These are phyloP conservation scores for Entoloma clypeatum DNA, from an alignment of 1,284 basidiomycete genomes.

Conservation along the genomic window DNA sequence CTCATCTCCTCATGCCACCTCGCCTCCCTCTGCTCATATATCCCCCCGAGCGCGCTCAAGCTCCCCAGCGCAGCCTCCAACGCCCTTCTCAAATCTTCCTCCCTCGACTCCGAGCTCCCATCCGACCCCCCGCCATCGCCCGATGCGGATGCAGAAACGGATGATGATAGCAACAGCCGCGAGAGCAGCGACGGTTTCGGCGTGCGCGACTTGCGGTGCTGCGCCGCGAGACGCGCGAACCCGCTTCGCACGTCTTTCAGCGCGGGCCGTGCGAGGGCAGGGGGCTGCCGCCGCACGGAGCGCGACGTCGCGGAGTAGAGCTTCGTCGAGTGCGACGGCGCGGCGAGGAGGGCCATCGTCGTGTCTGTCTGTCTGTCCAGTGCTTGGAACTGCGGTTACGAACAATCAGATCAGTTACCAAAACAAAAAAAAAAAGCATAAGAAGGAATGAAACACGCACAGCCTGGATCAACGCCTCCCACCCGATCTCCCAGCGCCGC, in stretches of 20 bases:
- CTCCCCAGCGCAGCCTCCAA: constrained; percentile 63
- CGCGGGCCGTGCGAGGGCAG: constrained; percentile 42
- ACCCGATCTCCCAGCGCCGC: constrained; percentile 66
- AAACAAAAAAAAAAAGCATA: not conserved
- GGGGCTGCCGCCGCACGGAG: constrained; percentile 54
- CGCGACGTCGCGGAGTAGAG: constrained; percentile 62
- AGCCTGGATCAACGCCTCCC: constrained; percentile 68
- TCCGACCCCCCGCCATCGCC: constrained; percentile 54
- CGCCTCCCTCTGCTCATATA: constrained; percentile 64
- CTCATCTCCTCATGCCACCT: constrained; percentile 70
- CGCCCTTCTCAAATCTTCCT: constrained; percentile 61
- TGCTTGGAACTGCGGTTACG: constrained; percentile 57
- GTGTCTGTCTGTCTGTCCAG: constrained; percentile 77
- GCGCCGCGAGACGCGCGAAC: constrained; percentile 56
- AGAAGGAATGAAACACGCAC: constrained; percentile 32
- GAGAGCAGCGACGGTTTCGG: constrained; percentile 53
- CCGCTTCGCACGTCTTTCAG: constrained; percentile 48
- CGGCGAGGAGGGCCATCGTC: constrained; percentile 67
- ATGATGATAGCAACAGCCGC: constrained; percentile 44
- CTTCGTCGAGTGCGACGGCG: constrained; percentile 66
- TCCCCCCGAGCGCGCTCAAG: constrained; percentile 52
- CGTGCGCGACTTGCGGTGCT: constrained; percentile 51
- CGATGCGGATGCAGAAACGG: too few relatives aligned
- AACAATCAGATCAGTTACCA: constrained; percentile 12
- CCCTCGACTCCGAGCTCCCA: constrained; percentile 46